These are phyloP conservation scores for Henningerozyma blattae DNA, from an alignment of 805 yeast genomes.

Conservation along the genomic window DNA sequence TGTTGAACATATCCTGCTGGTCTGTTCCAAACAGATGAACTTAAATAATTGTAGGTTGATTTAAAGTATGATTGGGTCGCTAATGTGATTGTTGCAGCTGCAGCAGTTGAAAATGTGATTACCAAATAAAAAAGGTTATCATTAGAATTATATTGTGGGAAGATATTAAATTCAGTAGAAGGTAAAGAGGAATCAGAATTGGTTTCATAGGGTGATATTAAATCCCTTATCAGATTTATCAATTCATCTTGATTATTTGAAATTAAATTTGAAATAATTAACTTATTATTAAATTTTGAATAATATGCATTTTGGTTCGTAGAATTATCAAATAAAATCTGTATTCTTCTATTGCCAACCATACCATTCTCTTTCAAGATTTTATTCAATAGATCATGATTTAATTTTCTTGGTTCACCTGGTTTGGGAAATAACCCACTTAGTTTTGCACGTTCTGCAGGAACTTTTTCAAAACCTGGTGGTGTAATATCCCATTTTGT, in stretches of 20 bases:
- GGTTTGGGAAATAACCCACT: conserved; percentile 72
- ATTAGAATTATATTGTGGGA: not conserved
- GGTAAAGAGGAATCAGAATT: not conserved
- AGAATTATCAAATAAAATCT: conserved; percentile 25
- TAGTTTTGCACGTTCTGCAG: conserved; percentile 66
- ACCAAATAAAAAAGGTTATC: not conserved
- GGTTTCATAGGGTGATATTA: no score
- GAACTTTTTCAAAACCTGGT: conserved; percentile 57
- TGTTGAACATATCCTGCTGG: conserved; percentile 18
- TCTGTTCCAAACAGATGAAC: no score
- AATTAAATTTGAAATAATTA: not conserved
- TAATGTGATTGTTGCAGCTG: conserved; percentile 12
- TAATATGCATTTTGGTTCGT: conserved; percentile 14
- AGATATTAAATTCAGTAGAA: not conserved
- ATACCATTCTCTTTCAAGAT: not conserved
- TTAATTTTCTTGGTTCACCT: conserved; percentile 36
- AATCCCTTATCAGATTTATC: not conserved
- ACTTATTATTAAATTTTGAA: conserved; percentile 1
- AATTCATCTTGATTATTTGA: not conserved
- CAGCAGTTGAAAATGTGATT: not conserved
- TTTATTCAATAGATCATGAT: conserved; percentile 6
- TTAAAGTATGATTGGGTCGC: no score
- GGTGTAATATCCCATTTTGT: conserved; percentile 67
- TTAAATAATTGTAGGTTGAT: no score
- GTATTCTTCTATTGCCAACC: conserved; percentile 12